These are phyloP conservation scores for Diddensiella santjacobensis DNA, from an alignment of 805 yeast genomes.

Conservation along the genomic window DNA sequence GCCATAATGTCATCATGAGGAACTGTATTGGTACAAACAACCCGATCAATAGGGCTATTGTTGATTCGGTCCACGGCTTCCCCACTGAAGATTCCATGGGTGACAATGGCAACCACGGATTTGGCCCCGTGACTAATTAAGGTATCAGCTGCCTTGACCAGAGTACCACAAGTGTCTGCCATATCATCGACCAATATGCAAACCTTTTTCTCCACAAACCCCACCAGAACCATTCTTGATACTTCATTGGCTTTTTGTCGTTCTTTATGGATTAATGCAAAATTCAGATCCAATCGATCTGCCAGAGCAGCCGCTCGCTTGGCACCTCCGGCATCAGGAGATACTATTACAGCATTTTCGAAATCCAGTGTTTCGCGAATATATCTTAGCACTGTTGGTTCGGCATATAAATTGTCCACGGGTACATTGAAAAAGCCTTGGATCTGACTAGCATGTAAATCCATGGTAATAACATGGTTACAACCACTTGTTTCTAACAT, in stretches of 20 bases:
- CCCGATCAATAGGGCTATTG: constrained; percentile 59
- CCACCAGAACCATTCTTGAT: constrained; percentile 90
- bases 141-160: constrained; percentile 91
- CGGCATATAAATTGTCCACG: constrained; percentile 93
- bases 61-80: constrained; percentile 72
- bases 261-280: constrained; percentile 95
- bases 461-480: constrained; percentile 94
- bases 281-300: constrained; percentile 84
- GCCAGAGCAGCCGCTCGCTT: constrained; percentile 94
- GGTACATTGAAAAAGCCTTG: constrained; percentile 96
- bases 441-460: constrained; percentile 93
- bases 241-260: constrained; percentile 94
- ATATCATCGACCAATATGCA: constrained; percentile 92
- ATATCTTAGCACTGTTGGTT: constrained; percentile 82
- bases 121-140: constrained; percentile 76
- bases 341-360: constrained; percentile 69
- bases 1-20: constrained; percentile 67
- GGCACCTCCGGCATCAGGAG: constrained; percentile 99
- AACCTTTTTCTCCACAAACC: constrained; percentile 80
- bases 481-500: constrained; percentile 92
- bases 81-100: constrained; percentile 92
- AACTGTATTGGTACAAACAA: constrained; percentile 91
- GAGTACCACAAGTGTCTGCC: constrained; percentile 98
- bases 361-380: constrained; percentile 61
- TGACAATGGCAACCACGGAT: constrained; percentile 86